Percentiles rank a stretch among this genome's conserved stretches.
These are phyloP conservation scores for Nannochloropsis gaditana DNA, from an alignment of 108 stramenopile species.

Conservation along the genomic window DNA sequence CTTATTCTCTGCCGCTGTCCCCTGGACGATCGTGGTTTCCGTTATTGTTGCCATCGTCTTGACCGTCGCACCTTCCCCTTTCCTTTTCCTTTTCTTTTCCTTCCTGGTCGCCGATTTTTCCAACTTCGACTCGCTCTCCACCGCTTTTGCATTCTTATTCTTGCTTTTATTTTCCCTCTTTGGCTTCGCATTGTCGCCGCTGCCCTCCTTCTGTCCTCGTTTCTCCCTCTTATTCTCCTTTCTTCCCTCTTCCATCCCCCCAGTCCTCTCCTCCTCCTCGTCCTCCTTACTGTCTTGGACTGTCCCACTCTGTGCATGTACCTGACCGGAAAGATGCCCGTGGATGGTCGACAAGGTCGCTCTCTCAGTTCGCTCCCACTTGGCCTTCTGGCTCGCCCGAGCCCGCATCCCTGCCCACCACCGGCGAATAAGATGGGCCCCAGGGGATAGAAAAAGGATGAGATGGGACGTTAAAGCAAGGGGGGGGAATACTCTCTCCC, in stretches of 20 bases:
- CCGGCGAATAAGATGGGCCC: neutral
- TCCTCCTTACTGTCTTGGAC: neutral
- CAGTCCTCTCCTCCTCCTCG: neutral
- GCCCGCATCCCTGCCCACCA: neutral
- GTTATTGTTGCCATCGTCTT: too few relatives aligned
- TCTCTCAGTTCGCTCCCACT: neutral
- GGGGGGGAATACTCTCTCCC: neutral
- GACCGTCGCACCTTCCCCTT: neutral
- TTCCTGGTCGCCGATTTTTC: neutral
- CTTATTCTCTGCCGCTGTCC: too few relatives aligned
- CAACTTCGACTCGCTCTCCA: neutral
- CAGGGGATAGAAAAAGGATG: neutral
- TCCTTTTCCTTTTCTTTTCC: slow-evolving; percentile 9
- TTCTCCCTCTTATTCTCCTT: neutral
- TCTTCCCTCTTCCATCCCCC: neutral
- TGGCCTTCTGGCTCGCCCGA: slow-evolving; percentile 1
- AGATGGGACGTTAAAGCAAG: neutral
- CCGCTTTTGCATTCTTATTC: neutral
- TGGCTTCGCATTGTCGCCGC: neutral
- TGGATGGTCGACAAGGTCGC: neutral
- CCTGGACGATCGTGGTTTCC: too few relatives aligned
- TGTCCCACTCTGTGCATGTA: neutral
- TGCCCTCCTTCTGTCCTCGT: neutral
- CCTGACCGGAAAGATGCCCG: neutral
- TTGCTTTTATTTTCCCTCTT: neutral